phyloP scores from a whole-genome alignment of 768 basidiomycete species.

The Xerocomellus chrysenteron region DNA sequence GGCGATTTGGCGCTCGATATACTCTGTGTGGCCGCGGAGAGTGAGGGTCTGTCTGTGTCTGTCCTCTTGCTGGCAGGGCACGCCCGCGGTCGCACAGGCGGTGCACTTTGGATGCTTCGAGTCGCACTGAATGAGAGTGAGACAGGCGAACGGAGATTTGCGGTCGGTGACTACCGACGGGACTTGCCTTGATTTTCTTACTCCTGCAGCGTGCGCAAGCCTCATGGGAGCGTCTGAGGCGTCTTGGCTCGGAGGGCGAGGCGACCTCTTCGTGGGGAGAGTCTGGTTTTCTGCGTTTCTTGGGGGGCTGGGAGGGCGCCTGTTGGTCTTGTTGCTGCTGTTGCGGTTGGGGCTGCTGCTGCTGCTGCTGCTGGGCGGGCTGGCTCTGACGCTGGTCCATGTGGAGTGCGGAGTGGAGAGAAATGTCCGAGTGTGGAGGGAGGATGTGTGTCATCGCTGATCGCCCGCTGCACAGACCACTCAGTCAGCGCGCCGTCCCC shows the following conservation, averaged over 20 bases:
- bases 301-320: conserved; percentile 37
- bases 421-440: conserved; percentile 47
- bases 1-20: conserved; percentile 73
- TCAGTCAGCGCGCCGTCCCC: conserved; percentile 11
- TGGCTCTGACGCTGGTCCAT: conserved; percentile 62
- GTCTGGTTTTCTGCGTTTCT: conserved; percentile 64
- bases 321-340: conserved; percentile 30
- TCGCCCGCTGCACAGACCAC: conserved; percentile 8
- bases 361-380: conserved; percentile 38
- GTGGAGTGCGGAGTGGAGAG: conserved; percentile 61
- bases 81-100: conserved; percentile 78
- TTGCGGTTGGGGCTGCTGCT: conserved; percentile 31
- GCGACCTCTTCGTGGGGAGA: conserved; percentile 52
- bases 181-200: conserved; percentile 91
- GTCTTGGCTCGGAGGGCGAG: conserved; percentile 67
- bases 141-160: conserved; percentile 67
- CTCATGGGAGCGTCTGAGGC: conserved; percentile 85
- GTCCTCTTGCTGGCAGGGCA: conserved; percentile 84
- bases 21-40: conserved; percentile 80
- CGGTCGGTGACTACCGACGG: conserved; percentile 74
- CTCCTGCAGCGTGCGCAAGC: conserved; percentile 91
- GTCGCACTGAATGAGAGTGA: conserved; percentile 66
- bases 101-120: conserved; percentile 87
- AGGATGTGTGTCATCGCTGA: conserved; percentile 48
- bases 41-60: conserved; percentile 85